These are phyloP conservation scores for Neckera pumila DNA, from an alignment of 225 moss, liverwort and hornwort species.

Conservation along the genomic window DNA sequence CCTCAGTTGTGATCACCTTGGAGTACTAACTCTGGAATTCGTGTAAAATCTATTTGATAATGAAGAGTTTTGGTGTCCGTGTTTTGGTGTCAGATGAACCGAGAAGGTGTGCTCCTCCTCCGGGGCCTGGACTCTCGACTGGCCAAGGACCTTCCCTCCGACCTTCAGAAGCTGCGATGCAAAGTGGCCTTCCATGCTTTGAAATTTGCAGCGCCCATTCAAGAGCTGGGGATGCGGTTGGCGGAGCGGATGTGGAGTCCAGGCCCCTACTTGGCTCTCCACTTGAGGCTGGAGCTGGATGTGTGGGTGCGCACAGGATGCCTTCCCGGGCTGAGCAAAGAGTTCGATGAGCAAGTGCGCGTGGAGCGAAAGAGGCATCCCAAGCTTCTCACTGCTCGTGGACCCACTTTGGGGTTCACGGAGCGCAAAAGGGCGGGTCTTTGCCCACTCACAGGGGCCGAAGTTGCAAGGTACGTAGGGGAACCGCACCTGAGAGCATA, in stretches of 20 bases:
- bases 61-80: neutral
- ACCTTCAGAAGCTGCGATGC: slow-evolving; percentile 58
- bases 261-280: slow-evolving; percentile 51
- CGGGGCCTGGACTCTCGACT: slow-evolving; percentile 50
- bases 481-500: neutral
- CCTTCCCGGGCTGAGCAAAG: slow-evolving; percentile 37
- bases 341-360: slow-evolving; percentile 30
- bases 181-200: slow-evolving; percentile 63
- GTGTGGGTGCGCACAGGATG: slow-evolving; percentile 70
- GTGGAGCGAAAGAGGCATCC: slow-evolving; percentile 31
- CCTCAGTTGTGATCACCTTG: neutral
- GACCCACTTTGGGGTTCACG: slow-evolving; percentile 14
- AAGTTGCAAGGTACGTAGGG: slow-evolving; percentile 46
- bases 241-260: slow-evolving; percentile 42
- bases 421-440: slow-evolving; percentile 45
- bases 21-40: neutral
- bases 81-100: slow-evolving; percentile 13
- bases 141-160: slow-evolving; percentile 38
- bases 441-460: slow-evolving; percentile 44
- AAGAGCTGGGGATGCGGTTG: slow-evolving; percentile 38
- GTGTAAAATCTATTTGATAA: too few relatives aligned
- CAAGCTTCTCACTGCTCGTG: slow-evolving; percentile 28
- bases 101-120: slow-evolving; percentile 44
- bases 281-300: slow-evolving; percentile 55
- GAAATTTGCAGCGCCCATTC: slow-evolving; percentile 41